These are phyloP conservation scores for Neoascochyta sp. DNA, from an alignment of 2,329 filamentous ascomycete genomes.

Conservation along the genomic window DNA sequence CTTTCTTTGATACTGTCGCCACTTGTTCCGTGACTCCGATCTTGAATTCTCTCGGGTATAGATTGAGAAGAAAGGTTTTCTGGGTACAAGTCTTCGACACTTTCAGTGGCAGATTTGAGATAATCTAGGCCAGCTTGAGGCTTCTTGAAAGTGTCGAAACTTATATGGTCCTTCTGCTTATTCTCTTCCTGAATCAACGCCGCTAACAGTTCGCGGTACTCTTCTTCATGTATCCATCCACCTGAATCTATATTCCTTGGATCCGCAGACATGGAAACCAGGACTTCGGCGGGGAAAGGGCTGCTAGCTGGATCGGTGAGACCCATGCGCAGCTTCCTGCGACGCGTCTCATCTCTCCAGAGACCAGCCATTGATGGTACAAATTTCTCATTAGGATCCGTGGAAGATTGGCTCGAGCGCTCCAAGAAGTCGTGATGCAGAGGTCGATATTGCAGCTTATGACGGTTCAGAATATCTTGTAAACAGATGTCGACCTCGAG, in stretches of 20 bases:
- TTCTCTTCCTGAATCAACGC: conserved; percentile 64
- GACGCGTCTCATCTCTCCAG: conserved; percentile 84
- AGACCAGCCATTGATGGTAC: conserved; percentile 92
- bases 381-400: conserved; percentile 66
- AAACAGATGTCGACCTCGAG: conserved; percentile 88
- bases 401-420: conserved; percentile 55
- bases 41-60: too few species aligned
- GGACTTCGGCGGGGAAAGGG: conserved; percentile 74
- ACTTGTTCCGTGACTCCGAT: conserved; percentile 3
- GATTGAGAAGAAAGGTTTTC: conserved; percentile 50
- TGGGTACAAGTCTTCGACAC: conserved; percentile 82
- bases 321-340: conserved; percentile 70
- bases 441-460: conserved; percentile 67
- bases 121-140: conserved; percentile 51
- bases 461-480: conserved; percentile 81
- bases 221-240: conserved; percentile 91
- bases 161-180: conserved; percentile 44
- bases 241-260: conserved; percentile 65
- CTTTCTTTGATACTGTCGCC: conserved; percentile 1
- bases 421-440: conserved; percentile 89
- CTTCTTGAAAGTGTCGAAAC: conserved; percentile 65
- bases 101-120: conserved; percentile 75
- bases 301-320: conserved; percentile 62
- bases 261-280: conserved; percentile 87
- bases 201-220: conserved; percentile 65